A percentile compares a stretch with the other conserved stretches of the same genome.
Conservation (phyloP, 495 filamentous ascomycete species). For the Rostrohypoxylon terebratum region DNA sequence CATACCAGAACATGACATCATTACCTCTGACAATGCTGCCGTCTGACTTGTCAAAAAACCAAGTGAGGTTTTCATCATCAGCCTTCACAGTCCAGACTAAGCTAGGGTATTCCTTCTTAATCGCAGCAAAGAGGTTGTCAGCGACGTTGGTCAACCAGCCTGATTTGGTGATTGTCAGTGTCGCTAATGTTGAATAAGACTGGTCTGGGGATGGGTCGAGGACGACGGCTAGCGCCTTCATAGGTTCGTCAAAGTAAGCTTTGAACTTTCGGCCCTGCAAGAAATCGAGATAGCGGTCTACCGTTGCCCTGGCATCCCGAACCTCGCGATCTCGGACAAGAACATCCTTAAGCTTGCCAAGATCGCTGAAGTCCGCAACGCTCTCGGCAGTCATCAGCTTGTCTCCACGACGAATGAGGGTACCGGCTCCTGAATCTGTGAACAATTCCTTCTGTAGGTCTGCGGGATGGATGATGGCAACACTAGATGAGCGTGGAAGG, state of each 20-base stretch:
- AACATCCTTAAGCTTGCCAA: conserved; percentile 81
- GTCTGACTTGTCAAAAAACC: conserved; percentile 98
- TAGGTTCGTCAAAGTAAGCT: conserved; percentile 94
- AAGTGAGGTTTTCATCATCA: conserved; percentile 96
- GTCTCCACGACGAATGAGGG: conserved; percentile 91
- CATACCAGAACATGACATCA: conserved; percentile 97
- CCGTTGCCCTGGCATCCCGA: conserved; percentile 82
- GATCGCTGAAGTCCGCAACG: conserved; percentile 82
- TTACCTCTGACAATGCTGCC: conserved; percentile 87
- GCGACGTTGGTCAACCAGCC: conserved; percentile 96
- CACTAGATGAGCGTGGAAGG: conserved; percentile 90
- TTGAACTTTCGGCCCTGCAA: conserved; percentile 83
- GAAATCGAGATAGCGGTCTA: conserved; percentile 86
- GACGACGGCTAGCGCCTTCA: conserved; percentile 96
- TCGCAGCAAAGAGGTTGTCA: conserved; percentile 94
- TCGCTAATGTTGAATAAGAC: conserved; percentile 80
- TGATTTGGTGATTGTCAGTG: conserved; percentile 93
- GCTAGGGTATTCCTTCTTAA: conserved; percentile 92
- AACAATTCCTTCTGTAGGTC: conserved; percentile 97
- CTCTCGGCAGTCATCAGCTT: conserved; percentile 82
- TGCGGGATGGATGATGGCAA: conserved; percentile 95
- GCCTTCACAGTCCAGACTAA: conserved; percentile 97
- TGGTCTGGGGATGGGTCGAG: conserved; percentile 71
- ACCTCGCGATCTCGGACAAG: conserved; percentile 88
- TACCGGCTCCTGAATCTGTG: conserved; percentile 95